phyloP scores from a whole-genome alignment of 192 early-diverging fungal species.

The Backusella westeae region DNA sequence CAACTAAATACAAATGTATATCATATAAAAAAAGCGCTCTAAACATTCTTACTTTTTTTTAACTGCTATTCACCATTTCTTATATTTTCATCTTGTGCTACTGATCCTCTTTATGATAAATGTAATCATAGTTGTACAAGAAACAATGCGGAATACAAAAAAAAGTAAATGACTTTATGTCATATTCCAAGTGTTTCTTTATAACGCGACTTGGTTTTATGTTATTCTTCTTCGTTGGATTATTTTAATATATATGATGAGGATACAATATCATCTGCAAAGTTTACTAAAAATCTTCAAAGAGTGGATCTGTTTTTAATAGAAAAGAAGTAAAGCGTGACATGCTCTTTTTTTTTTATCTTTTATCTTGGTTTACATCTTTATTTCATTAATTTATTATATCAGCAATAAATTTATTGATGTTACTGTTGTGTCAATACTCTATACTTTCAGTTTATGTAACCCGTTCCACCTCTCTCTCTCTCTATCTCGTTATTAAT shows the following conservation, averaged over 20 bases:
- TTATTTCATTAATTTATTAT: neutral
- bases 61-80: slow-evolving; percentile 3
- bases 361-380: neutral
- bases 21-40: neutral
- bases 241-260: neutral
- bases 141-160: slow-evolving; percentile 1
- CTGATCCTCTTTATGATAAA: neutral
- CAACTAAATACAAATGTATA: neutral
- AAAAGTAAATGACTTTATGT: neutral
- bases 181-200: neutral
- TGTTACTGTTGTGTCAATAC: neutral
- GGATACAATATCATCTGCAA: neutral
- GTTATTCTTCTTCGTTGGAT: neutral
- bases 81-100: neutral
- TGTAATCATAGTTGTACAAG: neutral
- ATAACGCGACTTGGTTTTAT: neutral
- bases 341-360: neutral
- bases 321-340: neutral
- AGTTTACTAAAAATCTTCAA: neutral
- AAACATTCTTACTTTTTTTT: neutral
- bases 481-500: no score
- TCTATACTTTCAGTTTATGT: neutral
- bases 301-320: no score
- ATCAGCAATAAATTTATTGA: neutral
- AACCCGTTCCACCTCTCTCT: no score